These are phyloP conservation scores for Yarrowia bubula DNA, from an alignment of 805 yeast genomes.

Conservation along the genomic window DNA sequence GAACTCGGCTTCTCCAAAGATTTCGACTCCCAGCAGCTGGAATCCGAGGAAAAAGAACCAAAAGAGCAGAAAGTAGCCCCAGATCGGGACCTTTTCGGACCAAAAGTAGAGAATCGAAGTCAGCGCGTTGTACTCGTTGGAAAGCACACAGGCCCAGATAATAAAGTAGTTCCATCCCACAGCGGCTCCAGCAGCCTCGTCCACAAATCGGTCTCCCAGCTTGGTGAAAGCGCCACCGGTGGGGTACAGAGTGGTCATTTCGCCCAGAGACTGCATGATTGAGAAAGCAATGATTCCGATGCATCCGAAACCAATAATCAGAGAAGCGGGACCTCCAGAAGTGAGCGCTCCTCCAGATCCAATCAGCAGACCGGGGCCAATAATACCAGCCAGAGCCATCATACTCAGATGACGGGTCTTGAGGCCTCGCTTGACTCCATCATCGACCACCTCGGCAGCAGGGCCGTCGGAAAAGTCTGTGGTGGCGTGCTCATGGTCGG, in stretches of 20 bases:
- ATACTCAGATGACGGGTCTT: slow-evolving; percentile 68
- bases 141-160: slow-evolving; percentile 49
- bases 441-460: slow-evolving; percentile 28
- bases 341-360: slow-evolving; percentile 53
- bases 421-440: slow-evolving; percentile 45
- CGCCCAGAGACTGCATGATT: slow-evolving; percentile 56
- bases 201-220: slow-evolving; percentile 48
- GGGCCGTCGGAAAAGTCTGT: slow-evolving; percentile 17
- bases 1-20: slow-evolving; percentile 64
- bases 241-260: slow-evolving; percentile 55
- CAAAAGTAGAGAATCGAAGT: slow-evolving; percentile 47
- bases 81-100: slow-evolving; percentile 48
- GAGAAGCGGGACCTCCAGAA: slow-evolving; percentile 52
- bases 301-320: slow-evolving; percentile 49
- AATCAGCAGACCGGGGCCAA: slow-evolving; percentile 80
- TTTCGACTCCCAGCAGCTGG: slow-evolving; percentile 52
- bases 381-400: slow-evolving; percentile 82
- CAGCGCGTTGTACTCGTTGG: slow-evolving; percentile 51
- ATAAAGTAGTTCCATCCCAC: slow-evolving; percentile 50
- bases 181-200: slow-evolving; percentile 50
- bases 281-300: slow-evolving; percentile 53
- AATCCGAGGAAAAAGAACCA: slow-evolving; percentile 49
- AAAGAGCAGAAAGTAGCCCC: slow-evolving; percentile 51
- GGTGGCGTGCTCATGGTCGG: slow-evolving; percentile 11
- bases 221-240: slow-evolving; percentile 53